Evolutionary conservation across 1,284 basidiomycete genomes (phyloP).

Genomic region (Psilocybe mexicana): DNA sequence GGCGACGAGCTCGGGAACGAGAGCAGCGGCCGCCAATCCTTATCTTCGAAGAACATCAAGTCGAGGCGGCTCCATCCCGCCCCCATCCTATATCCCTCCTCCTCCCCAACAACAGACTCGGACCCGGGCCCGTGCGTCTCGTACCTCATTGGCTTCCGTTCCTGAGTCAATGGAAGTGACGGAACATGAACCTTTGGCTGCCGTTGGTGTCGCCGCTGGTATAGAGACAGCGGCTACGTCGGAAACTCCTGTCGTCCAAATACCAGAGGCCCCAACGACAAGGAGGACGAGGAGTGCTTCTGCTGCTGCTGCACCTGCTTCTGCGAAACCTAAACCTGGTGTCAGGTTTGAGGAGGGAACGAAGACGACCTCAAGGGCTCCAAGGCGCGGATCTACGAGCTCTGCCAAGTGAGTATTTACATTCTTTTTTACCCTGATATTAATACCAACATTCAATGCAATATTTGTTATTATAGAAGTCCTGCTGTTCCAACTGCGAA

Average conservation of each 20-base stretch:
- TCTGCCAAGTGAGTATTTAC: no score
- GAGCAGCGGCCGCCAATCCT: conserved; percentile 1
- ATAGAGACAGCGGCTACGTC: background rate
- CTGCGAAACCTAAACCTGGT: background rate
- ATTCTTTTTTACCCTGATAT: background rate
- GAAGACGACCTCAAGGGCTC: background rate
- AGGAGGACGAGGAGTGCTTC: background rate
- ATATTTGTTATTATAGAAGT: no score
- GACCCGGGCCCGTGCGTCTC: no score
- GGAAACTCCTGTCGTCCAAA: background rate
- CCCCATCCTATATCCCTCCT: background rate
- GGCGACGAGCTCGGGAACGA: background rate
- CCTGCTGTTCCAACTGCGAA: background rate
- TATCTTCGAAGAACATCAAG: conserved; percentile 4
- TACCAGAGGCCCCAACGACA: background rate
- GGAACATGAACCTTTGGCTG: background rate
- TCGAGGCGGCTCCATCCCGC: background rate
- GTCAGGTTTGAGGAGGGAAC: background rate
- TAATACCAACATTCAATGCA: background rate
- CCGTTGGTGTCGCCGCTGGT: background rate
- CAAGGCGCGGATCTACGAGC: background rate
- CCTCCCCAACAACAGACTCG: background rate
- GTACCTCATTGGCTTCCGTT: no score
- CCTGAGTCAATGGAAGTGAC: background rate
- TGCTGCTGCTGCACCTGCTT: background rate